Evolutionary conservation across 768 basidiomycete species (phyloP), one percentile per base, ranked within the genome.

Genomic region (Melanogaster broomeanus): DNA sequence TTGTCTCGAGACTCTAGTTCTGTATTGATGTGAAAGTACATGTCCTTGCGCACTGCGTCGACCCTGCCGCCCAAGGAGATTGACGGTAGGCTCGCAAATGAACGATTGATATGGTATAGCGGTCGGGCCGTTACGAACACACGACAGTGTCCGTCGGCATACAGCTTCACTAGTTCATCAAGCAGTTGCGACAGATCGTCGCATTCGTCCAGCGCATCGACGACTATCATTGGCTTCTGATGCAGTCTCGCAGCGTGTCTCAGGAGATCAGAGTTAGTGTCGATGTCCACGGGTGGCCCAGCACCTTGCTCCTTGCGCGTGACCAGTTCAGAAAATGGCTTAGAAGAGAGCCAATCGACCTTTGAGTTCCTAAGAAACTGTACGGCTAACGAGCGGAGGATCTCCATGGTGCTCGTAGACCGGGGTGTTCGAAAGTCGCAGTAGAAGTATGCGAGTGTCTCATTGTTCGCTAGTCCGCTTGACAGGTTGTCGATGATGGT

Each of bases 151-250:
- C 45, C 49, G 1, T 42, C 45, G 6, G 19, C 27, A 9, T n/a
- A 4, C 27, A 51, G 33, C 3, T 37, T 24, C 12, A 8, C 12
- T 6, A 48, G 41, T 6, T 25, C n/a, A 4, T 9, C 18, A 5
- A 58, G 47, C 19, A 56, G 6, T 2, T 46, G 4, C 9, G 37
- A 4, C 3, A 45, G 13, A 2, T 56, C 39, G 12, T 51, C 39
- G 37, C 58, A 57, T 19, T 59, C 51, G 13, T 57, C 55, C 2
- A 59, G 46, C n/a, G 56, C 56, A 5, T 59, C 58, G 10, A 59
- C 45, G 16, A 51, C 24, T 16, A 53, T 18, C 1, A 49, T 37
- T 24, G 57, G 55, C n/a, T 27, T 21, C 2, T 11, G 19, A 15
- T 51, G 40, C 2, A 55, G 33, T 15, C 8, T 9, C n/a, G 22